These are phyloP conservation scores for Colletotrichum higginsianum DNA, from an alignment of 2,329 filamentous ascomycete species.

Conservation along the genomic window DNA sequence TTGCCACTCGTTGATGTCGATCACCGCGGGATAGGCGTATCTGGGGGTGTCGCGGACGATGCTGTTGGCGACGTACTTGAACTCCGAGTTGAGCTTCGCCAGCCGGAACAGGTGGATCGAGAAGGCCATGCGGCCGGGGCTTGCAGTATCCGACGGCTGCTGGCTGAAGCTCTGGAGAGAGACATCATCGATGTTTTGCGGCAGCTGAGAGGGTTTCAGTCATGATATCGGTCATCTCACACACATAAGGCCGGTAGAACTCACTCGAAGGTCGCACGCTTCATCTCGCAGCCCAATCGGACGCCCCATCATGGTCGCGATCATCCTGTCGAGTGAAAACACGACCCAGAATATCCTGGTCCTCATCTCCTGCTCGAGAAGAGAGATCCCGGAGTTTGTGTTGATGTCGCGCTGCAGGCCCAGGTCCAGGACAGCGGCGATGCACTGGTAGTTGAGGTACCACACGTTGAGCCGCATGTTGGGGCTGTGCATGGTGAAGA, in stretches of 20 bases:
- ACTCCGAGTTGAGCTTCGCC: slow-evolving; percentile 67
- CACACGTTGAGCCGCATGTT: slow-evolving; percentile 65
- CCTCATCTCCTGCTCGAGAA: slow-evolving; percentile 68
- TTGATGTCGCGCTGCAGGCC: slow-evolving; percentile 65
- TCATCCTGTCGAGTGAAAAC: slow-evolving; percentile 64
- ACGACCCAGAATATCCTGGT: slow-evolving; percentile 70
- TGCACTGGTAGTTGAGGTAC: slow-evolving; percentile 70
- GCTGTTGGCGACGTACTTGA: slow-evolving; percentile 71
- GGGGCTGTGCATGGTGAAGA: slow-evolving; percentile 67
- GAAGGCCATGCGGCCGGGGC: slow-evolving; percentile 47
- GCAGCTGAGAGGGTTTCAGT: slow-evolving; percentile 48
- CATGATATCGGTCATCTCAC: not conserved
- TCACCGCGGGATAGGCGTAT: slow-evolving; percentile 64
- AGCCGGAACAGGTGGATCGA: slow-evolving; percentile 65
- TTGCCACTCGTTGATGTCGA: slow-evolving; percentile 64
- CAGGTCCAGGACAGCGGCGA: slow-evolving; percentile 65
- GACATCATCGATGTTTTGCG: slow-evolving; percentile 47
- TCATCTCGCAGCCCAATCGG: slow-evolving; percentile 70
- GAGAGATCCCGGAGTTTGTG: slow-evolving; percentile 58
- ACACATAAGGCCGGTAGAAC: too few relatives aligned
- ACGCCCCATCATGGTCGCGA: slow-evolving; percentile 70
- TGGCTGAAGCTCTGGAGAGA: slow-evolving; percentile 34
- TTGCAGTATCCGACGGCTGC: not conserved
- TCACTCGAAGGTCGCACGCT: slow-evolving; percentile 66
- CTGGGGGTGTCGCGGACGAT: slow-evolving; percentile 61